Percentiles rank a stretch among this genome's conserved stretches.
phyloP scores from a whole-genome alignment of 257 asterid species.

The Gentiana macrophylla region DNA sequence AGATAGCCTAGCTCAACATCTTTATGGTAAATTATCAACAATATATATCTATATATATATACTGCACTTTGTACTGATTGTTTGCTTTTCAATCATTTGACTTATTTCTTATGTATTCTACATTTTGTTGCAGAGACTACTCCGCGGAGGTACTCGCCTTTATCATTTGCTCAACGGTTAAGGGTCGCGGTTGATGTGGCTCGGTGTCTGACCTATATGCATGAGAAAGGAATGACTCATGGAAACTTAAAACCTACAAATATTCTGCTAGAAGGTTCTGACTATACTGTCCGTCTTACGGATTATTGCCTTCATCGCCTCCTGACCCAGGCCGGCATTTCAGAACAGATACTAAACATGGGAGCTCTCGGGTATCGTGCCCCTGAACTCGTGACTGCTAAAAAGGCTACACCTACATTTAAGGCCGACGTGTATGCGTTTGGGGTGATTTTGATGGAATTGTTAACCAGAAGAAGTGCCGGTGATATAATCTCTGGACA shows the following conservation, averaged over 20 bases:
- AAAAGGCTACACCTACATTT: constrained; percentile 62
- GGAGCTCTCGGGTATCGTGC: constrained; percentile 95
- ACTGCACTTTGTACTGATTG: too few species aligned
- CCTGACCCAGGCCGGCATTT: constrained; percentile 80
- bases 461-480: constrained; percentile 89
- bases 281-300: constrained; percentile 46
- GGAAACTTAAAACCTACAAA: constrained; percentile 96
- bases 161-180: constrained; percentile 70
- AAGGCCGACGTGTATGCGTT: constrained; percentile 92
- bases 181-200: constrained; percentile 74
- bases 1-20: constrained; percentile 87
- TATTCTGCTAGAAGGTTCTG: constrained; percentile 53
- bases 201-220: constrained; percentile 60
- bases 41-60: not conserved
- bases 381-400: constrained; percentile 63
- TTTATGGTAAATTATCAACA: constrained; percentile 53
- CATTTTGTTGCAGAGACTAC: constrained; percentile 59
- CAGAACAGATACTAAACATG: constrained; percentile 78
- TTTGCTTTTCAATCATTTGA: too few species aligned
- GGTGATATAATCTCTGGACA: constrained; percentile 95
- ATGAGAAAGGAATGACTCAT: constrained; percentile 78
- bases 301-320: constrained; percentile 94
- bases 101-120: constrained; percentile 3
- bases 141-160: constrained; percentile 70
- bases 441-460: constrained; percentile 91